Percentiles rank a stretch among this genome's conserved stretches.
These are phyloP conservation scores for Fraxinus xanthoxyloides DNA, from an alignment of 305 asterid species.

Conservation along the genomic window DNA sequence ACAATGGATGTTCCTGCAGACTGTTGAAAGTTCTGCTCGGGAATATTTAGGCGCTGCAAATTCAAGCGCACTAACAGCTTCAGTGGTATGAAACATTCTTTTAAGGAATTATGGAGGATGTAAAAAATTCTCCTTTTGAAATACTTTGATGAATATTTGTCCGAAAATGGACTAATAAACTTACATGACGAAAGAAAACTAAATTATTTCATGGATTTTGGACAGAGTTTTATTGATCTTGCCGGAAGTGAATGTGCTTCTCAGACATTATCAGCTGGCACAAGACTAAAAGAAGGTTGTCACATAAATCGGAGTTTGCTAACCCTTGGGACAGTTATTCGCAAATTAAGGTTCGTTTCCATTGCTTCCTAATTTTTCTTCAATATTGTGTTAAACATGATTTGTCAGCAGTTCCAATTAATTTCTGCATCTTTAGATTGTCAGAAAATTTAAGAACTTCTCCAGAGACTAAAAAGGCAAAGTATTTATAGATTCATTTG, in stretches of 20 bases:
- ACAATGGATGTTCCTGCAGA: slow-evolving; percentile 41
- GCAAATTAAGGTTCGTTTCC: slow-evolving; percentile 67
- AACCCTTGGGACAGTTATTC: slow-evolving; percentile 88
- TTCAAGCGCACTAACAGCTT: slow-evolving; percentile 70
- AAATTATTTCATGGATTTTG: background rate
- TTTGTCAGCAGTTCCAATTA: background rate
- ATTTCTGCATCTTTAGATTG: background rate
- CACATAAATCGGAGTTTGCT: slow-evolving; percentile 95
- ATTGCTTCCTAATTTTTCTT: background rate
- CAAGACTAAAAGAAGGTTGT: slow-evolving; percentile 75
- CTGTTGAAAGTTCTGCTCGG: slow-evolving; percentile 73
- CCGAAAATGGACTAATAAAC: background rate
- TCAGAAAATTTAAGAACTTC: background rate
- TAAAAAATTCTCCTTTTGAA: background rate
- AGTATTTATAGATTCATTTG: background rate
- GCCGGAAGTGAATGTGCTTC: slow-evolving; percentile 99
- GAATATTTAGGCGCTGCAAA: slow-evolving; percentile 41
- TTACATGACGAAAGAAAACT: background rate
- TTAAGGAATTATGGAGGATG: background rate
- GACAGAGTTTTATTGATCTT: slow-evolving; percentile 88
- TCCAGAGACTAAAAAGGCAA: background rate
- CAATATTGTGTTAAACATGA: background rate
- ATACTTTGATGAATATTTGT: background rate
- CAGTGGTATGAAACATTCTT: slow-evolving; percentile 65
- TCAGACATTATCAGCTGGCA: slow-evolving; percentile 58